Evolutionary conservation across 345 rosid genomes (phyloP).

Genomic region (Pseudoturritis turrita): DNA sequence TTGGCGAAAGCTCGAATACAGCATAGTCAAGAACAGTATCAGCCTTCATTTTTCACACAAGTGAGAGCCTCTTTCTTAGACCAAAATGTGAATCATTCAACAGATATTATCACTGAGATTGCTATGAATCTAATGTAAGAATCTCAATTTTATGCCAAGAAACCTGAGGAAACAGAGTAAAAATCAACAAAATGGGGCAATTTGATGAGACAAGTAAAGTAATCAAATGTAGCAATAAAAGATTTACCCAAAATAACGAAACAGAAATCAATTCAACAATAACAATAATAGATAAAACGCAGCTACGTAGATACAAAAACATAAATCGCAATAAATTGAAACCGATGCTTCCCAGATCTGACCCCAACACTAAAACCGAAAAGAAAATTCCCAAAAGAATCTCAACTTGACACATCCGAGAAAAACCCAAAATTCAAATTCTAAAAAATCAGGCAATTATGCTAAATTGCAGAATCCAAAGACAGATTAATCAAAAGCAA

Average conservation of each 20-base stretch:
- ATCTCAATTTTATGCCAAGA: background rate
- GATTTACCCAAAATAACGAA: background rate
- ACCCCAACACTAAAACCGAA: background rate
- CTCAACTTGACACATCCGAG: background rate
- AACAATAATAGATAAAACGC: background rate
- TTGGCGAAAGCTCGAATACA: slow-evolving; percentile 72
- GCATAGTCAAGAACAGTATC: slow-evolving; percentile 68
- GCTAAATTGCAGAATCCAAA: background rate
- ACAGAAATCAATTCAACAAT: slow-evolving; percentile 1
- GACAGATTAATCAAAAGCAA: background rate
- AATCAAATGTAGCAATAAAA: background rate
- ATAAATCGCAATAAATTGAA: background rate
- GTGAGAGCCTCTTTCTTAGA: background rate
- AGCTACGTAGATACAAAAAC: background rate
- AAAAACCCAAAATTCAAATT: background rate
- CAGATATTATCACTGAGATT: slow-evolving; percentile 2
- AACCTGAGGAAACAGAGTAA: background rate
- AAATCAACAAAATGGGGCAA: background rate
- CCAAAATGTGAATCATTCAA: slow-evolving; percentile 2
- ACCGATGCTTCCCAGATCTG: slow-evolving; percentile 27
- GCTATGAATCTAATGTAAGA: background rate
- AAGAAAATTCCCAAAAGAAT: background rate
- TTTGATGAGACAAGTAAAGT: background rate
- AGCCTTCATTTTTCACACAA: slow-evolving; percentile 52
- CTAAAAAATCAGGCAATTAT: background rate